Evolutionary conservation across 2,329 filamentous ascomycete species (phyloP).

Genomic region (Alternaria alternata): DNA sequence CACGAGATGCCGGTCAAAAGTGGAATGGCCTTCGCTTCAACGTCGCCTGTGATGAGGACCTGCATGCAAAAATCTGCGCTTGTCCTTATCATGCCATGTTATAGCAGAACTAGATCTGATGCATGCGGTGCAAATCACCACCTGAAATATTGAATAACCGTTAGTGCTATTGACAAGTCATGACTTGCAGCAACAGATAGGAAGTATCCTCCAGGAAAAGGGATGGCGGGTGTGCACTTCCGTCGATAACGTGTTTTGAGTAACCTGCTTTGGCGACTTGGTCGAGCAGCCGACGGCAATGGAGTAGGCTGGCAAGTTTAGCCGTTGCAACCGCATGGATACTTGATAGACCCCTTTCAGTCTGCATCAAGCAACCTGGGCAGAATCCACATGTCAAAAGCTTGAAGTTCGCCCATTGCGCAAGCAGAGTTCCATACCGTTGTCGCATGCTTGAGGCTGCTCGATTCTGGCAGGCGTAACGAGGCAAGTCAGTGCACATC

Average conservation of each 20-base stretch:
- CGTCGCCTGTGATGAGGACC: constrained; percentile 18
- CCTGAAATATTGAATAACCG: constrained; percentile 20
- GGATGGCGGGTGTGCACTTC: constrained; percentile 10
- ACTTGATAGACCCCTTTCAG: constrained; percentile 9
- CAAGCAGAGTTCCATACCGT: constrained; percentile 2
- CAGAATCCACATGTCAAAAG: constrained; percentile 2
- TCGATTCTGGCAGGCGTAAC: constrained; percentile 13
- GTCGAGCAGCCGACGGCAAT: constrained; percentile 8
- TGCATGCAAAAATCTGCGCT: constrained; percentile 20
- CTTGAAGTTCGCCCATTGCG: constrained; percentile 1
- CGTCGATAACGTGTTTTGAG: constrained; percentile 8
- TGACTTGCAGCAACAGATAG: constrained; percentile 22
- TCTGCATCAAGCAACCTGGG: background rate
- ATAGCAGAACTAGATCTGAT: constrained; percentile 29
- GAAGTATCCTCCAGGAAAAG: constrained; percentile 18
- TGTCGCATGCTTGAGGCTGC: background rate
- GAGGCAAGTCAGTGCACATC: constrained; percentile 6
- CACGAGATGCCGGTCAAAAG: constrained; percentile 31
- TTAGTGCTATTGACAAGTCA: constrained; percentile 29
- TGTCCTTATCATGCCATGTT: constrained; percentile 23
- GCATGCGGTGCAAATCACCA: constrained; percentile 19
- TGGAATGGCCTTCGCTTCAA: constrained; percentile 32
- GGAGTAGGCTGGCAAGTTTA: constrained; percentile 31
- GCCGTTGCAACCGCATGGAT: constrained; percentile 24
- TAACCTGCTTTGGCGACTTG: constrained; percentile 21